Evolutionary conservation across 495 filamentous ascomycete genomes (phyloP).

Genomic region (Gamarada debralockiae): DNA sequence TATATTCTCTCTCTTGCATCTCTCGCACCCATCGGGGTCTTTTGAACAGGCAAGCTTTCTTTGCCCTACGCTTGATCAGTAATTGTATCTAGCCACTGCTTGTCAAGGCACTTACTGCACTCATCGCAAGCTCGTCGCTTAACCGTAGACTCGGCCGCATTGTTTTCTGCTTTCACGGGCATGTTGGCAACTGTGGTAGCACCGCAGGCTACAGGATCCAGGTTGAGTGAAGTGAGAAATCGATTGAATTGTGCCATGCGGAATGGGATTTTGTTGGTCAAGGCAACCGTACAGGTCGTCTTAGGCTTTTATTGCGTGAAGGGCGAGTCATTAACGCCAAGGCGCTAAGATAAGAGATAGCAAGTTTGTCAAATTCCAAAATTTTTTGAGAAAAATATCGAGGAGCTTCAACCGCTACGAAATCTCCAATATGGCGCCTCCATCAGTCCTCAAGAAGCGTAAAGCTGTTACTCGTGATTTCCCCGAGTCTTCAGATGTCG

Average conservation of each 20-base stretch:
- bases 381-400: background rate
- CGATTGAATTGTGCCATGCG: slow-evolving; percentile 9
- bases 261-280: background rate
- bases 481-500: slow-evolving; percentile 25
- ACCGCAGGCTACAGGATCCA: slow-evolving; percentile 14
- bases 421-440: slow-evolving; percentile 20
- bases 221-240: slow-evolving; percentile 10
- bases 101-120: slow-evolving; percentile 51
- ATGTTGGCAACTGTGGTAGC: background rate
- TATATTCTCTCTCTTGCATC: slow-evolving; percentile 51
- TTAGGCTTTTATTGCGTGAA: too few species aligned
- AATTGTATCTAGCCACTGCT: background rate
- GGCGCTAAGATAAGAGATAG: slow-evolving; percentile 22
- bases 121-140: slow-evolving; percentile 56
- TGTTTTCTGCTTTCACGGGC: too few species aligned
- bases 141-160: background rate
- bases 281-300: too few species aligned
- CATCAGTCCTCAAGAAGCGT: slow-evolving; percentile 23
- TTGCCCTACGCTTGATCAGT: slow-evolving; percentile 37
- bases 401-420: slow-evolving; percentile 2
- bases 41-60: slow-evolving; percentile 61
- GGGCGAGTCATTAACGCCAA: too few species aligned
- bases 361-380: background rate
- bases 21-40: slow-evolving; percentile 48
- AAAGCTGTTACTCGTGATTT: slow-evolving; percentile 25